Conservation (phyloP, 192 early-diverging fungal genomes). For the Martensiomyces pterosporus region DNA sequence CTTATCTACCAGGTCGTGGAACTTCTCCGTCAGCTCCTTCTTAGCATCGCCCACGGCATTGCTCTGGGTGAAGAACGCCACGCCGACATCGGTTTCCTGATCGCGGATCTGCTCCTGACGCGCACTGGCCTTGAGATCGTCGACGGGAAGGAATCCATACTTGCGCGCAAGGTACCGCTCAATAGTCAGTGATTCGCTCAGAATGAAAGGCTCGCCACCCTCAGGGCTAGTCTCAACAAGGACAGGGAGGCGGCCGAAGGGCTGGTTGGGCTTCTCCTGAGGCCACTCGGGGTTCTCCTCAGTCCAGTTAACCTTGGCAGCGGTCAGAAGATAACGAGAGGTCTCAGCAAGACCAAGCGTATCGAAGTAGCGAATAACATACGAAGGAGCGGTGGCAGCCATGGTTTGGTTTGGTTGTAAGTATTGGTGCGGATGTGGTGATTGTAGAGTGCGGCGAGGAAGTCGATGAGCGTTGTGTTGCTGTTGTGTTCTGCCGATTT, state of each 20-base stretch:
- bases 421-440: too few relatives aligned
- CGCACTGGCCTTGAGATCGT: constrained; percentile 24
- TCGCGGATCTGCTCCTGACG: constrained; percentile 30
- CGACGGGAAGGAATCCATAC: constrained; percentile 35
- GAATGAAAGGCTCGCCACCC: constrained; percentile 11
- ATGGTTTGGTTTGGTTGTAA: too few relatives aligned
- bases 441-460: too few relatives aligned
- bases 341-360: constrained; percentile 22
- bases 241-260: constrained; percentile 50
- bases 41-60: neutral
- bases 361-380: constrained; percentile 20
- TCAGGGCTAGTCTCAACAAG: constrained; percentile 37
- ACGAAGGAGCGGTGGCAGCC: constrained; percentile 2
- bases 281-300: constrained; percentile 50
- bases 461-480: too few relatives aligned
- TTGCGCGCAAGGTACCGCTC: constrained; percentile 52
- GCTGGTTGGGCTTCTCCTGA: constrained; percentile 34
- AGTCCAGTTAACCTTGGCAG: constrained; percentile 34
- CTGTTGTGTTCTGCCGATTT: too few relatives aligned
- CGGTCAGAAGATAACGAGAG: constrained; percentile 34
- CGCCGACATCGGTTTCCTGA: constrained; percentile 6
- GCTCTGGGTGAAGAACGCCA: neutral
- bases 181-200: constrained; percentile 47
- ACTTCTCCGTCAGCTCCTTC: constrained; percentile 15
- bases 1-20: constrained; percentile 9